phyloP scores from a whole-genome alignment of 768 basidiomycete genomes.

The Tylopilus plumbeoviolaceoides region DNA sequence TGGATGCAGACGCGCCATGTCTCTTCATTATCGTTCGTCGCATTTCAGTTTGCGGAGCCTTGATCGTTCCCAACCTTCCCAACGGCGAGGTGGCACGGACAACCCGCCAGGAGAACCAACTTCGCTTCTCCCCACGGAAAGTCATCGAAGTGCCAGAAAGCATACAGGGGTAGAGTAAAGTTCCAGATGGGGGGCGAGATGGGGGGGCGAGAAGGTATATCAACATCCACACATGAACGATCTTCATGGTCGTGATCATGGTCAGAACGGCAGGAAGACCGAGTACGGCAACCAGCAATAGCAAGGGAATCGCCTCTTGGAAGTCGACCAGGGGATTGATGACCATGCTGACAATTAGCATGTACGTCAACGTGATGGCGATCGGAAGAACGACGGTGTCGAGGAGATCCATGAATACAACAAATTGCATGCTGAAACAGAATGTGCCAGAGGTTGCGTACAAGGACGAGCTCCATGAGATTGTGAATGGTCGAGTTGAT shows the following conservation, averaged over 20 bases:
- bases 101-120: slow-evolving; percentile 54
- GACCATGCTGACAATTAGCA: slow-evolving; percentile 78
- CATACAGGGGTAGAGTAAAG: slow-evolving; percentile 88
- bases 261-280: slow-evolving; percentile 93
- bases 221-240: slow-evolving; percentile 98
- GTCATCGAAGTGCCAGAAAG: slow-evolving; percentile 99
- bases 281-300: slow-evolving; percentile 85
- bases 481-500: slow-evolving; percentile 99
- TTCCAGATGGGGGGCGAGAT: slow-evolving; percentile 97
- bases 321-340: slow-evolving; percentile 80
- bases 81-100: slow-evolving; percentile 88
- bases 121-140: slow-evolving; percentile 99
- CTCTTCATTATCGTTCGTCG: slow-evolving; percentile 75
- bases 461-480: slow-evolving; percentile 96
- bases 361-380: slow-evolving; percentile 87
- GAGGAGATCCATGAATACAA: slow-evolving; percentile 95
- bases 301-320: slow-evolving; percentile 89
- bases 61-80: slow-evolving; percentile 99
- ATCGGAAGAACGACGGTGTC: slow-evolving; percentile 92
- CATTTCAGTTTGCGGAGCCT: slow-evolving; percentile 86
- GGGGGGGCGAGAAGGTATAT: slow-evolving; percentile 91
- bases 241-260: slow-evolving; percentile 88
- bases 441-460: slow-evolving; percentile 98
- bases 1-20: slow-evolving; percentile 77
- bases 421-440: slow-evolving; percentile 99